Evolutionary conservation across 1,284 basidiomycete genomes (phyloP).

Genomic region (Puccinia horiana): DNA sequence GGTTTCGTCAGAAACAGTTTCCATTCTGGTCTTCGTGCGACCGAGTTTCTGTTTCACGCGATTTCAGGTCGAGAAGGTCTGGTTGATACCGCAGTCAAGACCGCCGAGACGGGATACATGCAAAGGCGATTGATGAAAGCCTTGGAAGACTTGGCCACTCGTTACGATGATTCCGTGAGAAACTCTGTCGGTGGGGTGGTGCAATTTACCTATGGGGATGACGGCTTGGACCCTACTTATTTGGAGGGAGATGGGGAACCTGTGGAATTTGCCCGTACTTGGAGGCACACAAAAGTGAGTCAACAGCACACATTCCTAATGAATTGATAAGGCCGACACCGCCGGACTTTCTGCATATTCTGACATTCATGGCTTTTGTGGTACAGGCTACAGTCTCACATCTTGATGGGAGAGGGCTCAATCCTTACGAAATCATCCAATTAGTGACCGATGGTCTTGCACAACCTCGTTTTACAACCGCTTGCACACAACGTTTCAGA

Average conservation of each 20-base stretch:
- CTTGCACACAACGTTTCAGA: constrained; percentile 70
- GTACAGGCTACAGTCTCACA: constrained; percentile 57
- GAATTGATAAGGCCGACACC: background rate
- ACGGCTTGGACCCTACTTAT: constrained; percentile 94
- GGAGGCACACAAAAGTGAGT: constrained; percentile 80
- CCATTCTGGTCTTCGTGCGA: constrained; percentile 88
- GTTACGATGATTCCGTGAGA: constrained; percentile 95
- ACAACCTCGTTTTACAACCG: constrained; percentile 66
- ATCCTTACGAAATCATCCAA: constrained; percentile 84
- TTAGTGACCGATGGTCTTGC: constrained; percentile 70
- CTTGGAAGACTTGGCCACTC: constrained; percentile 91
- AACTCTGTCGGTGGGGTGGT: constrained; percentile 96
- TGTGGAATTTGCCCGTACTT: constrained; percentile 81
- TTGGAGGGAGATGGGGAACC: constrained; percentile 86
- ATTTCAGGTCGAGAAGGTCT: constrained; percentile 98
- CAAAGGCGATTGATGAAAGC: constrained; percentile 98
- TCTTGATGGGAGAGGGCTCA: constrained; percentile 67
- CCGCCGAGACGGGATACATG: constrained; percentile 93
- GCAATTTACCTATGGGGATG: constrained; percentile 96
- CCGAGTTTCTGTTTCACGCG: constrained; percentile 98
- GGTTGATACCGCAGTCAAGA: constrained; percentile 72
- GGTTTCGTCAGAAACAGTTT: constrained; percentile 97
- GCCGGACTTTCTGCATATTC: background rate
- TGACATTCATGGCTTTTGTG: background rate
- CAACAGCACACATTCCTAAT: background rate